Percentiles rank a stretch among this genome's conserved stretches.
These are phyloP conservation scores for Gentiana macrophylla DNA, from an alignment of 257 asterid species.

Conservation along the genomic window DNA sequence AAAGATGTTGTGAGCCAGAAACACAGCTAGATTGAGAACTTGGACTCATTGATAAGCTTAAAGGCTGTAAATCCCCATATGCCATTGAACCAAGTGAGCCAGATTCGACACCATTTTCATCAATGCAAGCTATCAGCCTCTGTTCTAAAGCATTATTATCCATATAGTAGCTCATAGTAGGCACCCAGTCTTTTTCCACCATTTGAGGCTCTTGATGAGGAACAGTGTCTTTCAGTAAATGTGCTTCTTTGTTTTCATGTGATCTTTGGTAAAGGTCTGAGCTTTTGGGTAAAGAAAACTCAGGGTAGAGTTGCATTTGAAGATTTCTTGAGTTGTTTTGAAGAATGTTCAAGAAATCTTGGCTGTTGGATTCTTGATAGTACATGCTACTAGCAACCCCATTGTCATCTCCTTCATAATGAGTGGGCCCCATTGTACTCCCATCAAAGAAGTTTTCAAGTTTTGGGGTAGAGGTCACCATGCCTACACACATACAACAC, in stretches of 20 bases:
- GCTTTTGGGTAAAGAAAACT: constrained; percentile 31
- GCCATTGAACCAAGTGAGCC: constrained; percentile 36
- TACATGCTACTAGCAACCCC: constrained; percentile 66
- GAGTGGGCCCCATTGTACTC: constrained; percentile 55
- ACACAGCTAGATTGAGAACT: constrained; percentile 87
- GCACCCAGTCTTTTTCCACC: constrained; percentile 45
- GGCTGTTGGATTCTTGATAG: constrained; percentile 38
- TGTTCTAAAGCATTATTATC: constrained; percentile 25
- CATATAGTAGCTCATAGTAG: constrained; percentile 31
- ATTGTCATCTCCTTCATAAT: constrained; percentile 41
- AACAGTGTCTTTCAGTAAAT: constrained; percentile 13
- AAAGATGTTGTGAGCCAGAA: constrained; percentile 44
- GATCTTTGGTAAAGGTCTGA: constrained; percentile 34
- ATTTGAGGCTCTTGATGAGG: constrained; percentile 23
- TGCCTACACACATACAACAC: constrained; percentile 20
- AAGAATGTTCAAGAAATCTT: constrained; percentile 26
- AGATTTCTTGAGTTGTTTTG: constrained; percentile 29
- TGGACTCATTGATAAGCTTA: constrained; percentile 90
- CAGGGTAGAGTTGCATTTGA: constrained; percentile 34
- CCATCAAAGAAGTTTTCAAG: constrained; percentile 85
- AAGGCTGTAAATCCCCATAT: constrained; percentile 62
- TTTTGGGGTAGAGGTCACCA: constrained; percentile 54
- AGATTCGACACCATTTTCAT: constrained; percentile 28
- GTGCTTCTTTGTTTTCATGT: constrained; percentile 22
- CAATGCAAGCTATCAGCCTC: constrained; percentile 27